These are phyloP conservation scores for Trichoderma sp. DNA, from an alignment of 2,329 filamentous ascomycete genomes.

Conservation along the genomic window DNA sequence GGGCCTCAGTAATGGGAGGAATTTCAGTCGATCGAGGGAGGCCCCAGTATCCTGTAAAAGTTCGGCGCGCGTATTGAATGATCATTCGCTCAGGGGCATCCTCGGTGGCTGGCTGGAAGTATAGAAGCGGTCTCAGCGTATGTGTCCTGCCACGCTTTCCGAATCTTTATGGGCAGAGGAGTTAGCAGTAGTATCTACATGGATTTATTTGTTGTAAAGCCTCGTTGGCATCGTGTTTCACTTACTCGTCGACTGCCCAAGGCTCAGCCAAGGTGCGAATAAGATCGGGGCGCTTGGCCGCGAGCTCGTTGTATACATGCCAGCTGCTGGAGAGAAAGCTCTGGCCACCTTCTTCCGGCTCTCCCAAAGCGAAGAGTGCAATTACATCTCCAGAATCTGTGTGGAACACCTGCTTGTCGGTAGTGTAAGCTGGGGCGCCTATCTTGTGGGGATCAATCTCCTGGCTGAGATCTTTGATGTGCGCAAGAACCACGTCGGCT, in stretches of 20 bases:
- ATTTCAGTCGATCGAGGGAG: constrained; percentile 56
- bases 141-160: constrained; percentile 44
- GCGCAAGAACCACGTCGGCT: constrained; percentile 56
- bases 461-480: constrained; percentile 63
- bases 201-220: background rate
- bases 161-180: constrained; percentile 45
- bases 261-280: constrained; percentile 56
- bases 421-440: constrained; percentile 60
- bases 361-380: constrained; percentile 57
- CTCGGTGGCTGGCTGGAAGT: constrained; percentile 53
- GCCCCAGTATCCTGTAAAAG: constrained; percentile 59
- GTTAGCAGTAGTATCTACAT: background rate
- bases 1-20: constrained; percentile 57
- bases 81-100: constrained; percentile 54
- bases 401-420: constrained; percentile 64
- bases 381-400: constrained; percentile 63
- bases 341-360: constrained; percentile 55
- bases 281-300: constrained; percentile 58
- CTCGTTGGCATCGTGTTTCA: background rate
- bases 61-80: constrained; percentile 62
- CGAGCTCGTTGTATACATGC: constrained; percentile 65
- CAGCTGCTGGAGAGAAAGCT: constrained; percentile 61
- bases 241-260: constrained; percentile 50
- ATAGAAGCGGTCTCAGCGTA: constrained; percentile 52
- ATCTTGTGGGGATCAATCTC: constrained; percentile 43